Percentiles rank a stretch among this genome's conserved stretches.
Conservation (phyloP, 148 eudicot species). For the Diospyros lotus region DNA sequence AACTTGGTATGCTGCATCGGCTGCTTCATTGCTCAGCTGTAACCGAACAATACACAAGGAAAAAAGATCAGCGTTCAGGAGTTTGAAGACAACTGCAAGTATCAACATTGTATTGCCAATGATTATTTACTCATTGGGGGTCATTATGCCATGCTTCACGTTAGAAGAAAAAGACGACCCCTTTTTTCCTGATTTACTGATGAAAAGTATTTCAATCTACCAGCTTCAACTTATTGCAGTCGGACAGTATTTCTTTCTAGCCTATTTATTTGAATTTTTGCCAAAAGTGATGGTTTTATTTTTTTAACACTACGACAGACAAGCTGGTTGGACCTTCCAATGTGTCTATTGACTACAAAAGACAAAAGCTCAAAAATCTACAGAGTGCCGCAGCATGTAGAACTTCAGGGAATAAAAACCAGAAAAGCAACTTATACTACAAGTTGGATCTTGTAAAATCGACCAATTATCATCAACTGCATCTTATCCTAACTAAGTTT, state of each 20-base stretch:
- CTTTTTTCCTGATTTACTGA: background rate
- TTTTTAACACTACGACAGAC: too few relatives aligned
- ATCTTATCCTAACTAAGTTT: too few relatives aligned
- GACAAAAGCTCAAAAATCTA: background rate
- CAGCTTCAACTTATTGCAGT: background rate
- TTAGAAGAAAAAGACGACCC: background rate
- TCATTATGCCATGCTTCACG: background rate
- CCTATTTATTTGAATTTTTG: background rate
- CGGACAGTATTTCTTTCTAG: background rate
- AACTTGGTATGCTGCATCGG: background rate
- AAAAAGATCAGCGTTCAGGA: background rate
- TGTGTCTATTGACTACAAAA: background rate
- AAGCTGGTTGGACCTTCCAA: too few relatives aligned
- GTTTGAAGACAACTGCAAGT: background rate
- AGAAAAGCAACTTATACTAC: background rate
- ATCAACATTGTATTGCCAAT: background rate
- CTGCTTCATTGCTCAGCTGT: slow-evolving; percentile 5
- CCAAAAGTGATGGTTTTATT: background rate
- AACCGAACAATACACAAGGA: background rate
- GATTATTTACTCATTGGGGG: background rate
- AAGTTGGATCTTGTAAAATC: too few relatives aligned
- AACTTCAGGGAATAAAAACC: background rate
- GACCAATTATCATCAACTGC: too few relatives aligned
- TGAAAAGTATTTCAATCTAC: background rate
- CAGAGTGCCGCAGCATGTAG: background rate